Conservation (phyloP, 2,329 filamentous ascomycete genomes). For the Apiospora hydei region DNA sequence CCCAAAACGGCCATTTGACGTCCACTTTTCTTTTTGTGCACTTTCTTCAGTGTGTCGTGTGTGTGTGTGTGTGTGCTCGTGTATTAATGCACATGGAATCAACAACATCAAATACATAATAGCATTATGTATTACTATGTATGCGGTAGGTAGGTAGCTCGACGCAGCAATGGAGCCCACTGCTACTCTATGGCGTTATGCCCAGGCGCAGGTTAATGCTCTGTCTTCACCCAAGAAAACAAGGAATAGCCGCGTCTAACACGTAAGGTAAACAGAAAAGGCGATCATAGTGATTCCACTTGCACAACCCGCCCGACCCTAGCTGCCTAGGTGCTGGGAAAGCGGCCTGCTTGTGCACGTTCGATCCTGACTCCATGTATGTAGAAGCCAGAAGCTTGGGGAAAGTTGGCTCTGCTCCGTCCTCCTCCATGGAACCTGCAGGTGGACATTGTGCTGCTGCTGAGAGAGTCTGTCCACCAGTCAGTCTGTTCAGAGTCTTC, state of each 20-base stretch:
- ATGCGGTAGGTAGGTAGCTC: background rate
- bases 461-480: background rate
- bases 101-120: constrained; percentile 2
- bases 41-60: background rate
- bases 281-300: constrained; percentile 11
- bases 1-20: constrained; percentile 17
- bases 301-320: background rate
- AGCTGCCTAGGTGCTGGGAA: background rate
- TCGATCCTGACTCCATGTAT: constrained; percentile 16
- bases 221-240: background rate
- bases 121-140: constrained; percentile 14
- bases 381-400: background rate
- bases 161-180: background rate
- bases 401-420: constrained; percentile 7
- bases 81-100: too few species aligned
- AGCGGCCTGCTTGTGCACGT: background rate
- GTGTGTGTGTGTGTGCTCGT: background rate
- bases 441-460: background rate
- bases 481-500: background rate
- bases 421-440: background rate
- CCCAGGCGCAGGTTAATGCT: background rate
- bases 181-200: constrained; percentile 19
- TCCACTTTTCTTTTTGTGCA: background rate
- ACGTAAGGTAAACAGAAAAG: constrained; percentile 2
- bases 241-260: background rate